Conservation (phyloP, 2,329 filamentous ascomycete genomes). For the Monosporascus cannonballus region DNA sequence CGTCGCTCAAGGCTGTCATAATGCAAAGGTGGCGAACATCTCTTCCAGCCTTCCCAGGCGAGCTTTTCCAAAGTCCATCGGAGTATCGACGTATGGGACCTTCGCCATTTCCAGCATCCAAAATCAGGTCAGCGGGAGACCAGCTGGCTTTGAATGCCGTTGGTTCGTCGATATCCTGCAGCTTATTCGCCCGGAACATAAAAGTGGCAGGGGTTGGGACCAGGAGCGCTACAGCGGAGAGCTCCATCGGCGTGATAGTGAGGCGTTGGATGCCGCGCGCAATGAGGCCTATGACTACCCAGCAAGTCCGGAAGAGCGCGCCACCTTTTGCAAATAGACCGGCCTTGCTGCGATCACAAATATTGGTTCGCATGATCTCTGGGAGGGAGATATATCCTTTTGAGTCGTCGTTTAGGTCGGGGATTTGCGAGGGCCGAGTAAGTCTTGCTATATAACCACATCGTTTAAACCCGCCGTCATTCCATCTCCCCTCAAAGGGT, state of each 20-base stretch:
- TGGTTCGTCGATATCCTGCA: conserved; percentile 6
- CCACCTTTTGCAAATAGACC: no score
- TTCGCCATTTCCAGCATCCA: neutral
- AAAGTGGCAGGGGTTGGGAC: conserved; percentile 5
- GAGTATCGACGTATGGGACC: neutral
- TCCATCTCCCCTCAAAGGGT: conserved; percentile 62
- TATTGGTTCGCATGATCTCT: neutral
- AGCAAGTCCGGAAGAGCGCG: no score
- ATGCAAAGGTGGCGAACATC: neutral
- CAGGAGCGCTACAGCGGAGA: conserved; percentile 10
- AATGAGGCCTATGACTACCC: no score
- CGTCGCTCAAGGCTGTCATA: no score
- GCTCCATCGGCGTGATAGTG: conserved; percentile 7
- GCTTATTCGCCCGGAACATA: conserved; percentile 12
- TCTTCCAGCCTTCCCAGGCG: neutral
- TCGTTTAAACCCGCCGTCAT: conserved; percentile 69
- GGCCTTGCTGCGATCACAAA: no score
- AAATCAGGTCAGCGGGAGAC: neutral
- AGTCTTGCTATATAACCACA: conserved; percentile 51
- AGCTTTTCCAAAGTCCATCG: conserved; percentile 2
- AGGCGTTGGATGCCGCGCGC: neutral
- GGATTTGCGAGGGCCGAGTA: conserved; percentile 51
- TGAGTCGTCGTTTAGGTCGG: conserved; percentile 44
- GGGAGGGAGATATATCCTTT: no score
- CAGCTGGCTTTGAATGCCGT: neutral